Evolutionary conservation across 2,329 filamentous ascomycete species (phyloP), one percentile per base, ranked within the genome.

Genomic region (Setomelanomma holmii): DNA sequence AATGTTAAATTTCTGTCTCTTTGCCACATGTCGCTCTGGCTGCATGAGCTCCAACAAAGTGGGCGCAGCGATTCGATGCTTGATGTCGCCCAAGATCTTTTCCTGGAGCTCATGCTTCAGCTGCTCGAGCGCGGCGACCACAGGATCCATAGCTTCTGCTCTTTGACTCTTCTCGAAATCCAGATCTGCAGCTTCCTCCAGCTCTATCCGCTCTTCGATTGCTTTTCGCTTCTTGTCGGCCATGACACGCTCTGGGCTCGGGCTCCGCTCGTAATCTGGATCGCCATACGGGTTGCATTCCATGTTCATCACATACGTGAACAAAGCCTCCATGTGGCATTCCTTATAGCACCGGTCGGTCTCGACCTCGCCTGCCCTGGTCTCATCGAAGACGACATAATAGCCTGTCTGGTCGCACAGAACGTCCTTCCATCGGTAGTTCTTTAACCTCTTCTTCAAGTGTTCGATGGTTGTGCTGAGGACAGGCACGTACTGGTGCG

Each of bases 231-330:
- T 81, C 58, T 78, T 78, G 44, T 77, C 72, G 12, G 75, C 77
- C 43, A 77, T 69, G 10, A 77, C 76, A n/a, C 78, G 76, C 58
- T 82, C 79, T 8, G 80, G 80, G 57, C 78, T 82, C 10, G 80
- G 80, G 55, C 79, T 82, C 48, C 80, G 75, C 60, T 85, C 81
- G 63, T 87, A 86, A 59, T 85, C 80, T 11, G 85, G 84, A 65
- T 87, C 86, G 35, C 86, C 86, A 65, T 86, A 86, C 56, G 84
- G 82, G 59, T 89, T 89, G 49, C 91, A 87, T 69, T 93, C 89
- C 91, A 99, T 96, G 39, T 86, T 85, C 89, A 99, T 93, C 54
- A 84, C 83, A 64, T 98, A 98, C 1, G 89, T 97, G 78, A 99
- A 99, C 58, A 99, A 85, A 5, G 89, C 84, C 38, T 89, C 88